Conservation (phyloP, 331 rosid species). For the Pyrus hybrid region DNA sequence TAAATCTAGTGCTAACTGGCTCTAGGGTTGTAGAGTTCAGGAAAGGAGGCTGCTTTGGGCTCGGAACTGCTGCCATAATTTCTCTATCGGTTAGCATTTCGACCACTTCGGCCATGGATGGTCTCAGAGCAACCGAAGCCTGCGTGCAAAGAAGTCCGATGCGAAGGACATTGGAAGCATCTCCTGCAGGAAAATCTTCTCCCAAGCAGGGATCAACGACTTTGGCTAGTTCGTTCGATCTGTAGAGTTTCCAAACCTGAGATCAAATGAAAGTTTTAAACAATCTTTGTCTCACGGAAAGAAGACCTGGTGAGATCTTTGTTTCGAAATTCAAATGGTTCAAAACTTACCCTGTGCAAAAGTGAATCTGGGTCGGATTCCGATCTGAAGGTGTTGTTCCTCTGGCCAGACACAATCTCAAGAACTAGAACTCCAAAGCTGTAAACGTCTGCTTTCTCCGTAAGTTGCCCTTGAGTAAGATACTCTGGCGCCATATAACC, state of each 20-base stretch:
- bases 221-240: slow-evolving; percentile 34
- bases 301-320: no score
- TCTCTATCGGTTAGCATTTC: slow-evolving; percentile 39
- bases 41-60: slow-evolving; percentile 75
- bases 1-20: slow-evolving; percentile 24
- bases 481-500: slow-evolving; percentile 97
- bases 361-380: slow-evolving; percentile 14
- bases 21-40: slow-evolving; percentile 33
- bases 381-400: slow-evolving; percentile 55
- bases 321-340: not conserved
- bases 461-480: slow-evolving; percentile 77
- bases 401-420: slow-evolving; percentile 70
- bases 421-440: slow-evolving; percentile 75
- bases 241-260: slow-evolving; percentile 66
- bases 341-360: slow-evolving; percentile 5
- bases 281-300: not conserved
- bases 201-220: slow-evolving; percentile 50
- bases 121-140: slow-evolving; percentile 62
- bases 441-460: slow-evolving; percentile 85
- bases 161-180: slow-evolving; percentile 40
- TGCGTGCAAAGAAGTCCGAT: slow-evolving; percentile 80
- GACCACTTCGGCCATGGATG: slow-evolving; percentile 59
- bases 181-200: slow-evolving; percentile 40
- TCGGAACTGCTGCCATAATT: slow-evolving; percentile 24
- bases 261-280: not conserved